These are phyloP conservation scores for Cystobasidiaceae sp. DNA, from an alignment of 1,284 basidiomycete species.

Conservation along the genomic window DNA sequence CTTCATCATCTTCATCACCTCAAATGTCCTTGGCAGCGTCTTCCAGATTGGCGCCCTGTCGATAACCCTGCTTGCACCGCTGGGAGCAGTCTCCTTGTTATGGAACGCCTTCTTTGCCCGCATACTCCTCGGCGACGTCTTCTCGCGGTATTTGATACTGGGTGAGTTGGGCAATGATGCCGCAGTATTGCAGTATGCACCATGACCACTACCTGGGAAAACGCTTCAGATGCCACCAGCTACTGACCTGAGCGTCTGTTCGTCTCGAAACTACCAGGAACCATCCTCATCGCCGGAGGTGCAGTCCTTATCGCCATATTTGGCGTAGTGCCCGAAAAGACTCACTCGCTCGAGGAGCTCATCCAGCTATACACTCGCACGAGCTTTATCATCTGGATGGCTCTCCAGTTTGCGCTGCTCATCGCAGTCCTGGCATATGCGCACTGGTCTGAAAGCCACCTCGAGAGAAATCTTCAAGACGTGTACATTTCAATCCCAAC, in stretches of 20 bases:
- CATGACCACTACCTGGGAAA: no score
- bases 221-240: no score
- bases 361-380: conserved; percentile 70
- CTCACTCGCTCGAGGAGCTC: conserved; percentile 82
- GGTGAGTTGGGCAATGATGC: conserved; percentile 49
- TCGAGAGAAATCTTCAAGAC: conserved; percentile 21
- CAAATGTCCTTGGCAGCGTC: conserved; percentile 85
- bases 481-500: conserved; percentile 23
- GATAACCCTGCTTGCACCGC: conserved; percentile 83
- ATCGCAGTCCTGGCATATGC: conserved; percentile 55
- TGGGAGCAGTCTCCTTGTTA: conserved; percentile 83
- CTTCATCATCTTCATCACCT: conserved; percentile 58
- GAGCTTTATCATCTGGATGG: conserved; percentile 76
- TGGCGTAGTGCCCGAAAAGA: conserved; percentile 84
- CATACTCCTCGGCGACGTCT: conserved; percentile 75
- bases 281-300: conserved; percentile 77
- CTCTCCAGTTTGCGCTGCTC: conserved; percentile 62
- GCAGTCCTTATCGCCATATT: conserved; percentile 87
- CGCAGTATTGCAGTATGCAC: no score
- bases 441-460: conserved; percentile 9
- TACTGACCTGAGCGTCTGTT: no score
- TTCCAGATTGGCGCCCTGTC: conserved; percentile 92
- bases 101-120: conserved; percentile 94
- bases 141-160: conserved; percentile 75
- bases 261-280: no score